phyloP scores from a whole-genome alignment of 2,329 filamentous ascomycete species.

The Aspergillus sergii region DNA sequence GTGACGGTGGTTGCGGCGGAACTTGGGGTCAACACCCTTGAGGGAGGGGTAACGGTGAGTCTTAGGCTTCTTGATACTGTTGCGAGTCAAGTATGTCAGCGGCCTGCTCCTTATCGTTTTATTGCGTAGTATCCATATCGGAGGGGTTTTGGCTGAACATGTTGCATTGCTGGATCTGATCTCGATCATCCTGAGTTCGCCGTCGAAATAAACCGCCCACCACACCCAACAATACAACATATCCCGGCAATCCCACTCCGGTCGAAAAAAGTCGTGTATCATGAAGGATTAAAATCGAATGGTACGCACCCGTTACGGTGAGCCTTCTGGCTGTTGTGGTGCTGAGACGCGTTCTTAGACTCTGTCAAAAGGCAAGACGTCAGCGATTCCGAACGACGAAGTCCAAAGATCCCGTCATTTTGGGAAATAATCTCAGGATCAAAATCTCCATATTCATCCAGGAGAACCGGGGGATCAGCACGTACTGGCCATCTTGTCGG shows the following conservation, averaged over 20 bases:
- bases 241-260: constrained; percentile 2
- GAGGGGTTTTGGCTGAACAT: neutral
- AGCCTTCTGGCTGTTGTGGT: constrained; percentile 98
- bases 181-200: neutral
- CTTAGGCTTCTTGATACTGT: constrained; percentile 99
- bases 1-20: constrained; percentile 99
- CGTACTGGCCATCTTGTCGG: constrained; percentile 52
- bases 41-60: constrained; percentile 98
- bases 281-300: constrained; percentile 14
- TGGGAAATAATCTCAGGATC: neutral
- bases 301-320: constrained; percentile 93
- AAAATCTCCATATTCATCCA: neutral
- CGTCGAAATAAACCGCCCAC: neutral
- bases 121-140: neutral
- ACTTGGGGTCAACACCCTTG: constrained; percentile 99
- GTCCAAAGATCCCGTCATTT: constrained; percentile 5
- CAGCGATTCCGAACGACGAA: constrained; percentile 23
- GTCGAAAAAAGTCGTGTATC: neutral
- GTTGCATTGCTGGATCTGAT: constrained; percentile 4
- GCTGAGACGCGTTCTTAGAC: constrained; percentile 99
- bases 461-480: constrained; percentile 20
- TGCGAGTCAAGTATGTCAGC: constrained; percentile 28
- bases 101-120: constrained; percentile 2
- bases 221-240: constrained; percentile 16
- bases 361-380: constrained; percentile 59